A percentile compares a stretch with the other conserved stretches of the same genome.
Conservation (phyloP, 495 filamentous ascomycete species). For the Penicillium desertorum region DNA sequence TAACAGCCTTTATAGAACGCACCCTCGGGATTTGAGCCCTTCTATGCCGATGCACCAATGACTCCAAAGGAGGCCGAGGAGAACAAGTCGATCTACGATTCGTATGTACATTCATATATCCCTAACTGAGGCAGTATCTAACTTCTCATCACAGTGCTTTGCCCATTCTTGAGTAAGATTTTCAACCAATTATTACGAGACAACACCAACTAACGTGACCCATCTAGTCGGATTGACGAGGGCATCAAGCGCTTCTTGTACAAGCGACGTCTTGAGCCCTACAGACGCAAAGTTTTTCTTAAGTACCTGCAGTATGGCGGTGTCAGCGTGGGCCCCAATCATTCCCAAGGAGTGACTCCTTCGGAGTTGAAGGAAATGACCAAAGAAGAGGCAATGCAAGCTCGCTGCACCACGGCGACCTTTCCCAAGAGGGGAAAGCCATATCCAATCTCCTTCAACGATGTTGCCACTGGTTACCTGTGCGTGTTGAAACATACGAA, state of each 20-base stretch:
- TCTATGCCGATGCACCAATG: conserved; percentile 73
- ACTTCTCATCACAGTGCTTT: conserved; percentile 32
- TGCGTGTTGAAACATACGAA: conserved; percentile 36
- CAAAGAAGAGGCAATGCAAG: conserved; percentile 59
- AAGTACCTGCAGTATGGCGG: conserved; percentile 86
- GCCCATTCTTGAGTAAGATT: conserved; percentile 42
- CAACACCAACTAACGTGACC: neutral
- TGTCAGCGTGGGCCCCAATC: conserved; percentile 62
- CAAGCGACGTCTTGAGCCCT: conserved; percentile 67
- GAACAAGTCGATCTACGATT: conserved; percentile 59
- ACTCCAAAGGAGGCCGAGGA: conserved; percentile 63
- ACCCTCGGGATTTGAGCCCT: conserved; percentile 68
- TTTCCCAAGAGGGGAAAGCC: conserved; percentile 28
- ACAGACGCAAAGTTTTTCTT: conserved; percentile 64
- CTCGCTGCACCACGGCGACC: conserved; percentile 33
- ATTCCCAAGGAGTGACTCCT: conserved; percentile 62
- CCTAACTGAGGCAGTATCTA: neutral
- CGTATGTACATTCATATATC: conserved; percentile 7
- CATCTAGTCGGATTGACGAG: conserved; percentile 70
- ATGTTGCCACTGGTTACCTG: conserved; percentile 76
- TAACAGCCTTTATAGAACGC: conserved; percentile 33
- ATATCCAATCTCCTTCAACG: conserved; percentile 80
- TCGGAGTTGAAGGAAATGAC: conserved; percentile 55
- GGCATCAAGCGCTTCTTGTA: conserved; percentile 79
- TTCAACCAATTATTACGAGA: neutral